These are phyloP conservation scores for Neoboletus brunneissimus DNA, from an alignment of 768 basidiomycete genomes.

Conservation along the genomic window DNA sequence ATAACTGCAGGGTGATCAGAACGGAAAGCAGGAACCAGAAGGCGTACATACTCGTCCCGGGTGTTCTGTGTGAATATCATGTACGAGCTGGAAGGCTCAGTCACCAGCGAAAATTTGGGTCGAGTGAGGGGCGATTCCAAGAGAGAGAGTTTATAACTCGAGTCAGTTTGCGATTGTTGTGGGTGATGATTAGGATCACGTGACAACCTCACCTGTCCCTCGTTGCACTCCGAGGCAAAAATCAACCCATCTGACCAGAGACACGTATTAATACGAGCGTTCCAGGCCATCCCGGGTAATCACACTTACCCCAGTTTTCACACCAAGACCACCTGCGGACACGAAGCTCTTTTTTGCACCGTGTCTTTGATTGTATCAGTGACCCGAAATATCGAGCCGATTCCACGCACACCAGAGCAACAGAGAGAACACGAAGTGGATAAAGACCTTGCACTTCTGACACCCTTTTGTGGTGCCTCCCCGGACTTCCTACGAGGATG, in stretches of 20 bases:
- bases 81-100: slow-evolving; percentile 37
- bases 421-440: neutral
- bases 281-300: no score
- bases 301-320: no score
- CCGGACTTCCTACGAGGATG: neutral
- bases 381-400: no score
- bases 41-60: slow-evolving; percentile 73
- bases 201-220: no score
- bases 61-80: slow-evolving; percentile 88
- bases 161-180: slow-evolving; percentile 22
- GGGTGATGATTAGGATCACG: neutral
- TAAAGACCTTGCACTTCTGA: neutral
- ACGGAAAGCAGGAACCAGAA: neutral
- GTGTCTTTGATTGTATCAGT: no score
- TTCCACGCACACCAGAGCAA: no score
- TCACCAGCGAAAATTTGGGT: neutral
- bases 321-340: no score
- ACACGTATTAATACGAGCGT: no score
- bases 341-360: no score
- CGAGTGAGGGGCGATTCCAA: neutral
- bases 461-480: no score
- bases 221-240: no score
- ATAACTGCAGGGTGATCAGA: slow-evolving; percentile 53
- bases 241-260: no score
- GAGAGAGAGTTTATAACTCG: slow-evolving; percentile 11